phyloP scores from a whole-genome alignment of 495 filamentous ascomycete species.

The Eremomyces bilateralis region DNA sequence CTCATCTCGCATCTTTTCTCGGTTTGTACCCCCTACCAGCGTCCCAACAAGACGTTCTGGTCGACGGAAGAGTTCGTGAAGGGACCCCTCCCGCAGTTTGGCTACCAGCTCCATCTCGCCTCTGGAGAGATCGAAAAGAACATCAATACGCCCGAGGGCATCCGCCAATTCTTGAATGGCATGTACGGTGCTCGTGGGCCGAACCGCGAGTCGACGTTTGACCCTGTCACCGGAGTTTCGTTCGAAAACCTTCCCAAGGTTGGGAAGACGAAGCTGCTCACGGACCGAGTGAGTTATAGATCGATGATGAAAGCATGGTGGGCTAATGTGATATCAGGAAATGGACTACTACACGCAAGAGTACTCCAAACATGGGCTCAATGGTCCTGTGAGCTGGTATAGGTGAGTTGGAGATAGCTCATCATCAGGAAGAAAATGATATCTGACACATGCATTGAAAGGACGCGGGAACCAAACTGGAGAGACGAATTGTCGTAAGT shows the following conservation, averaged over 20 bases:
- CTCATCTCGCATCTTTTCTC: conserved; percentile 51
- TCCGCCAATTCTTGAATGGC: conserved; percentile 43
- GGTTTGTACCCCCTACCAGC: conserved; percentile 52
- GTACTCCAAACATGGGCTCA: conserved; percentile 47
- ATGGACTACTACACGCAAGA: conserved; percentile 54
- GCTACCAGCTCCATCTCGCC: conserved; percentile 62
- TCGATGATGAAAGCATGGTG: background rate
- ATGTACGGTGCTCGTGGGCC: conserved; percentile 42
- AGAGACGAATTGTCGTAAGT: conserved; percentile 51
- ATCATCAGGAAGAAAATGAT: background rate
- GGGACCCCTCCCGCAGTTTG: conserved; percentile 42
- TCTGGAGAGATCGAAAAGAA: conserved; percentile 40
- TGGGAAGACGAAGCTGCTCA: conserved; percentile 31
- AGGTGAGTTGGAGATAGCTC: no score
- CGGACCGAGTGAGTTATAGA: conserved; percentile 27
- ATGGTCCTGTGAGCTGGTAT: conserved; percentile 57
- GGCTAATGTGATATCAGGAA: conserved; percentile 26
- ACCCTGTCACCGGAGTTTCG: conserved; percentile 31
- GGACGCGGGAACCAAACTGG: conserved; percentile 69
- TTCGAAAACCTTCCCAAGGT: conserved; percentile 29
- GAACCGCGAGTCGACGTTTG: conserved; percentile 31
- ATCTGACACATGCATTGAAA: conserved; percentile 27
- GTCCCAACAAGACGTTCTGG: conserved; percentile 27
- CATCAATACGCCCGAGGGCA: conserved; percentile 30
- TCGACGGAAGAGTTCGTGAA: conserved; percentile 32